A percentile compares a stretch with the other conserved stretches of the same genome.
Conservation (phyloP, 148 eudicot genomes). For the Silene latifolia region DNA sequence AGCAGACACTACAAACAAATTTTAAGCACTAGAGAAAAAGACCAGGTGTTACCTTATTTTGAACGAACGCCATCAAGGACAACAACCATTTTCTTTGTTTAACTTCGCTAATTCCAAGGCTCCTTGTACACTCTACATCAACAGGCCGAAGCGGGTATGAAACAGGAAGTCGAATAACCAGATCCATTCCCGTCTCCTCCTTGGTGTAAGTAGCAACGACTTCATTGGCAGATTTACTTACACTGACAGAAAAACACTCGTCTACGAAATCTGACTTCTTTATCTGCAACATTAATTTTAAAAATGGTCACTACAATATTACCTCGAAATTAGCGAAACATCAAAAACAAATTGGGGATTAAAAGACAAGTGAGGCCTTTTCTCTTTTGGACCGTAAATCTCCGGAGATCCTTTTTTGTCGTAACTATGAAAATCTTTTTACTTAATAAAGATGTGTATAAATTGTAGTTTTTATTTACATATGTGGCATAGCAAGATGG, state of each 20-base stretch:
- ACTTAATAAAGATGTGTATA: too few relatives aligned
- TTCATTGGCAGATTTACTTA: constrained; percentile 94
- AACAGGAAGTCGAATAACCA: constrained; percentile 88
- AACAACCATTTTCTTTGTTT: constrained; percentile 93
- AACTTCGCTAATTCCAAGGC: constrained; percentile 91
- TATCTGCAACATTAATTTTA: constrained; percentile 50
- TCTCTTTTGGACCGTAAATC: background rate
- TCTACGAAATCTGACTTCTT: constrained; percentile 76
- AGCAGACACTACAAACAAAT: background rate
- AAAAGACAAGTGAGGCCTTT: background rate
- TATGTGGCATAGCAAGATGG: too few relatives aligned
- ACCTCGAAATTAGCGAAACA: background rate
- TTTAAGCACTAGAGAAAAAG: background rate
- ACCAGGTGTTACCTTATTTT: constrained; percentile 64
- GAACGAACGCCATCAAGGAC: constrained; percentile 83
- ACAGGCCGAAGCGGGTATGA: constrained; percentile 86
- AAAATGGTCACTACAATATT: background rate
- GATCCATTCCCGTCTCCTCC: constrained; percentile 95
- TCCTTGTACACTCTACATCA: constrained; percentile 80
- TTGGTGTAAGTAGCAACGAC: constrained; percentile 97
- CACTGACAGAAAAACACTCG: constrained; percentile 83
- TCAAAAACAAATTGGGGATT: background rate
- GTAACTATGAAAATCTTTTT: too few relatives aligned
- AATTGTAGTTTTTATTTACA: too few relatives aligned
- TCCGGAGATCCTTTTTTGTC: too few relatives aligned